Percentiles rank a stretch among this genome's conserved stretches.
These are phyloP conservation scores for Beta lomatogona DNA, from an alignment of 179 eudicot genomes.

Conservation along the genomic window DNA sequence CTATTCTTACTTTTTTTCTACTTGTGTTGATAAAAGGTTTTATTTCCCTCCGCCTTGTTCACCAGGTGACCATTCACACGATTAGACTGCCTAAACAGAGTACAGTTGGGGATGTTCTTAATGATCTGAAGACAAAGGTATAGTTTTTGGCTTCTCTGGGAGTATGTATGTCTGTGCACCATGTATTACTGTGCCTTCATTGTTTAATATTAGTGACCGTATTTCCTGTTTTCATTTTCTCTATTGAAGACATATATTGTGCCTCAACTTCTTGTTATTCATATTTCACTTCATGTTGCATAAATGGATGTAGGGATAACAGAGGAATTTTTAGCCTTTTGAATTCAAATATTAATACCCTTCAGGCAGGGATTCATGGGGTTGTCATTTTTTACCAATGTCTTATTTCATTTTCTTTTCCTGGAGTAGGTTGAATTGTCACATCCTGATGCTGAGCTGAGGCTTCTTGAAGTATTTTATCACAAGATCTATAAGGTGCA, in stretches of 20 bases:
- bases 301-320: background rate
- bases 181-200: background rate
- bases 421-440: constrained; percentile 73
- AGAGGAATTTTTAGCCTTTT: background rate
- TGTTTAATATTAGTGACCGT: background rate
- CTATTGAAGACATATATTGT: background rate
- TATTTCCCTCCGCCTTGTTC: constrained; percentile 11
- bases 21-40: background rate
- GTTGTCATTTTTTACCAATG: background rate
- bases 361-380: background rate
- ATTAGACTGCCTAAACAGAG: constrained; percentile 85
- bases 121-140: constrained; percentile 80
- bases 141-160: constrained; percentile 8
- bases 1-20: background rate
- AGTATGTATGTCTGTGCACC: background rate
- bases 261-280: background rate
- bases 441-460: constrained; percentile 79
- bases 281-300: background rate
- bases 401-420: constrained; percentile 10
- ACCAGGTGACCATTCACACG: constrained; percentile 64
- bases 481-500: constrained; percentile 89
- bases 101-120: constrained; percentile 81
- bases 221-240: background rate
- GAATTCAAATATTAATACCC: background rate
- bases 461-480: constrained; percentile 85